A percentile compares a stretch with the other conserved stretches of the same genome.
phyloP scores from a whole-genome alignment of 2,329 filamentous ascomycete genomes.

The Xylaria sp. region DNA sequence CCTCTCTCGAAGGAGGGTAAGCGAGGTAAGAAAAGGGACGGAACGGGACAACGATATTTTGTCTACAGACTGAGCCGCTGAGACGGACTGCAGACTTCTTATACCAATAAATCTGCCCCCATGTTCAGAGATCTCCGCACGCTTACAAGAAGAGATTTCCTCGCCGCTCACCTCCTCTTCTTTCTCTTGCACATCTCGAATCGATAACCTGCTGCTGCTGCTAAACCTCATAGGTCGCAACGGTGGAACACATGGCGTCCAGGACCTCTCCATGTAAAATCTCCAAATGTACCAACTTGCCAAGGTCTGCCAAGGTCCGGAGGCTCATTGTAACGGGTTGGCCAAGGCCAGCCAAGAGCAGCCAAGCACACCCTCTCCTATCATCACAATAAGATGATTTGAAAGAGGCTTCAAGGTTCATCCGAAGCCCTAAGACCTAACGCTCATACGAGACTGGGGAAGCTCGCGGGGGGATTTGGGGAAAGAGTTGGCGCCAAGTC shows the following conservation, averaged over 20 bases:
- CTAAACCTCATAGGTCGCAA: background rate
- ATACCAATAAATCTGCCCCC: constrained; percentile 8
- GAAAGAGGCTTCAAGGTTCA: constrained; percentile 18
- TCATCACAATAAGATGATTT: constrained; percentile 25
- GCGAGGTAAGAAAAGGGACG: background rate
- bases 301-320: constrained; percentile 29
- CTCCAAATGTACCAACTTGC: constrained; percentile 32
- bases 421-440: constrained; percentile 10
- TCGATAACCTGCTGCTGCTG: background rate
- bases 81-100: constrained; percentile 13
- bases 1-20: background rate
- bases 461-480: constrained; percentile 25
- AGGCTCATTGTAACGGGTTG: constrained; percentile 27
- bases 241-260: constrained; percentile 12
- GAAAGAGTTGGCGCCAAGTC: constrained; percentile 30
- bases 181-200: constrained; percentile 9
- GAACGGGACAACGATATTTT: background rate
- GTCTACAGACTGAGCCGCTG: constrained; percentile 1
- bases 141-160: background rate
- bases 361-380: constrained; percentile 28
- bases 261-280: constrained; percentile 9
- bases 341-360: constrained; percentile 33
- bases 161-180: constrained; percentile 3
- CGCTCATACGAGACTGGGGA: constrained; percentile 24
- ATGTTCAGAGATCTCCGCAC: constrained; percentile 21